A percentile compares a stretch with the other conserved stretches of the same genome.
Conservation (phyloP, 176 grass and related monocot species). For the Eragrostis curvula region DNA sequence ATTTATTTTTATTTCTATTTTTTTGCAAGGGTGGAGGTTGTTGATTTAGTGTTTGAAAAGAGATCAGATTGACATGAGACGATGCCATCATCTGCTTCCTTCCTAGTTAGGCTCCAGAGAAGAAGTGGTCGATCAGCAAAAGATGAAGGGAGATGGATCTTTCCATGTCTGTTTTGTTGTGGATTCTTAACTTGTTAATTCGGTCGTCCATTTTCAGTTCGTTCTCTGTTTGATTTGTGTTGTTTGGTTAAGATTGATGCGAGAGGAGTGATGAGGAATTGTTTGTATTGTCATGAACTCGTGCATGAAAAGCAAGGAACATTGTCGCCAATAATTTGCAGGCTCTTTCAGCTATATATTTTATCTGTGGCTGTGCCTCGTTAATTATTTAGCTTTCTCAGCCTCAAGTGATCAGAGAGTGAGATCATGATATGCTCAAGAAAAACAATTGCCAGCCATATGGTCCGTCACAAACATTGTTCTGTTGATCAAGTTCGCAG, state of each 20-base stretch:
- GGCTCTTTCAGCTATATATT: background rate
- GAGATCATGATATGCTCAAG: background rate
- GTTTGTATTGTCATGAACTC: background rate
- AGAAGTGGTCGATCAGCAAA: constrained; percentile 23
- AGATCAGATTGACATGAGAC: constrained; percentile 52
- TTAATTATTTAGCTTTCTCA: too few relatives aligned
- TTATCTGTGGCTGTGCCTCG: constrained; percentile 5
- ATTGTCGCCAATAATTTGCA: constrained; percentile 16
- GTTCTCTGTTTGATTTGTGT: constrained; percentile 10
- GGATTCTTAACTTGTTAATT: constrained; percentile 10
- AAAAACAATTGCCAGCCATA: too few relatives aligned
- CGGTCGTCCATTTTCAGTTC: constrained; percentile 12
- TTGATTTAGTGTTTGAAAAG: background rate
- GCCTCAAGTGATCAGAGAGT: background rate
- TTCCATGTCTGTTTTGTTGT: constrained; percentile 19
- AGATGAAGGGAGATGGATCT: background rate
- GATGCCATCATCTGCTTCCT: constrained; percentile 41
- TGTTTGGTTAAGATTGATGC: background rate
- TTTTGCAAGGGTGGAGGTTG: constrained; percentile 25
- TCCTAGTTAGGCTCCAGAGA: background rate
- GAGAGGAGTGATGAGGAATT: background rate
- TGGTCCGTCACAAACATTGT: too few relatives aligned
- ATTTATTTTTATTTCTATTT: too few relatives aligned
- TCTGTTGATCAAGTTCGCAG: too few relatives aligned
- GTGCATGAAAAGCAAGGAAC: background rate